These are phyloP conservation scores for Fistulinella staudtii DNA, from an alignment of 1,284 basidiomycete species.

Conservation along the genomic window DNA sequence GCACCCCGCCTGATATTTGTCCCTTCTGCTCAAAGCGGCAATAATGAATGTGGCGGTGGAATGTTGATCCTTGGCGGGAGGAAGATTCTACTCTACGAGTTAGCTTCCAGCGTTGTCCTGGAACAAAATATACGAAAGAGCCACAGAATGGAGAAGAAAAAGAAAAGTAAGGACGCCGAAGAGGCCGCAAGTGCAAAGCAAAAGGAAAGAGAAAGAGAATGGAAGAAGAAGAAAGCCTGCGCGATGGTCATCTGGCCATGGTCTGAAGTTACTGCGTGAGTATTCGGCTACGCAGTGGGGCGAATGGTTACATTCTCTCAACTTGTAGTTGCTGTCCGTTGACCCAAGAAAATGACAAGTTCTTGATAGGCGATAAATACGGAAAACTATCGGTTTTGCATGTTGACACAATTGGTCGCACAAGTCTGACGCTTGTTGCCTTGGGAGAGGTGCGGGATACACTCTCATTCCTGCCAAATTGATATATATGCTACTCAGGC, in stretches of 20 bases:
- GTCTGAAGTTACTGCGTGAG: conserved; percentile 61
- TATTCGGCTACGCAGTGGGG: conserved; percentile 4
- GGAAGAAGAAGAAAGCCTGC: conserved; percentile 48
- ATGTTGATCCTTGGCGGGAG: conserved; percentile 66
- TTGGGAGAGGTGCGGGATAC: conserved; percentile 64
- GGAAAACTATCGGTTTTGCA: conserved; percentile 70
- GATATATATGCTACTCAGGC: conserved; percentile 41
- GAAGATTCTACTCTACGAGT: conserved; percentile 57
- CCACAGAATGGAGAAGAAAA: conserved; percentile 46
- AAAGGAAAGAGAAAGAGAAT: conserved; percentile 55
- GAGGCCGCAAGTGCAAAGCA: conserved; percentile 44
- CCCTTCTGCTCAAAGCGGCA: conserved; percentile 23
- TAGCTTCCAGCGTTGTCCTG: conserved; percentile 44
- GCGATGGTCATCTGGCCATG: conserved; percentile 67
- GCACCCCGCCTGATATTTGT: conserved; percentile 24
- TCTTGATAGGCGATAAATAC: conserved; percentile 75
- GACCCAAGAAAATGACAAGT: conserved; percentile 43
- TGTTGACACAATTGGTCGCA: conserved; percentile 41
- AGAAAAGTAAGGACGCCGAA: conserved; percentile 40
- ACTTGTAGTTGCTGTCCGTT: conserved; percentile 47
- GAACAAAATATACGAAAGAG: conserved; percentile 52
- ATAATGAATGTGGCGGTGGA: conserved; percentile 49
- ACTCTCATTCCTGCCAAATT: background rate
- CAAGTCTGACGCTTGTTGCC: conserved; percentile 55
- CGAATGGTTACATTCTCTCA: conserved; percentile 5